A percentile compares a stretch with the other conserved stretches of the same genome.
Evolutionary conservation across 352 stramenopile genomes (phyloP).

Genomic region (Pelagophyceae sp.): DNA sequence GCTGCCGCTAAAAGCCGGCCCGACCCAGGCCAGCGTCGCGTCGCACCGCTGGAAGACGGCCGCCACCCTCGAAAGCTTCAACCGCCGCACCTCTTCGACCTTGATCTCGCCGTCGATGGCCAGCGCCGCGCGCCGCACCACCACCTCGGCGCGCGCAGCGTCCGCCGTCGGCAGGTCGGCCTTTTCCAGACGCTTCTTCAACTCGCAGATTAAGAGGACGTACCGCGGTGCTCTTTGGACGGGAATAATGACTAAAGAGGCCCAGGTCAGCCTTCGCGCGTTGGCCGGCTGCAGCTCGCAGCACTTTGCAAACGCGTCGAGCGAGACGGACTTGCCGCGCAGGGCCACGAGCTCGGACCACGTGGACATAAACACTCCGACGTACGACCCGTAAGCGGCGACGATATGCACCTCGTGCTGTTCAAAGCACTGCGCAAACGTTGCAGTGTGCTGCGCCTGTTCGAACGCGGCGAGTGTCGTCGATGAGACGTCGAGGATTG

Average conservation of each 20-base stretch:
- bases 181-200: constrained; percentile 21
- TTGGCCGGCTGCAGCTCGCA: constrained; percentile 16
- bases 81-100: neutral
- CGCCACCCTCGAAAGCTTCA: neutral
- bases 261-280: constrained; percentile 7
- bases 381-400: neutral
- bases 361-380: neutral
- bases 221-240: constrained; percentile 26
- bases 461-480: neutral
- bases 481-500: neutral
- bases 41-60: neutral
- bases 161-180: neutral
- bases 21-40: neutral
- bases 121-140: neutral
- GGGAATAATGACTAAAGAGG: constrained; percentile 27
- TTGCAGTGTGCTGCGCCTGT: neutral
- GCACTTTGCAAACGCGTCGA: neutral
- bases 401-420: neutral
- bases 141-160: neutral
- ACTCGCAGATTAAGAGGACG: constrained; percentile 23
- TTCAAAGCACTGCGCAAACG: neutral
- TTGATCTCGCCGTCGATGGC: constrained; percentile 1
- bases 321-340: neutral
- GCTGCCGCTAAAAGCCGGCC: too few relatives aligned
- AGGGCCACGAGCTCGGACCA: neutral